Percentiles rank a stretch among this genome's conserved stretches.
Conservation (phyloP, 2,329 filamentous ascomycete species). For the Exophiala aquamarina region DNA sequence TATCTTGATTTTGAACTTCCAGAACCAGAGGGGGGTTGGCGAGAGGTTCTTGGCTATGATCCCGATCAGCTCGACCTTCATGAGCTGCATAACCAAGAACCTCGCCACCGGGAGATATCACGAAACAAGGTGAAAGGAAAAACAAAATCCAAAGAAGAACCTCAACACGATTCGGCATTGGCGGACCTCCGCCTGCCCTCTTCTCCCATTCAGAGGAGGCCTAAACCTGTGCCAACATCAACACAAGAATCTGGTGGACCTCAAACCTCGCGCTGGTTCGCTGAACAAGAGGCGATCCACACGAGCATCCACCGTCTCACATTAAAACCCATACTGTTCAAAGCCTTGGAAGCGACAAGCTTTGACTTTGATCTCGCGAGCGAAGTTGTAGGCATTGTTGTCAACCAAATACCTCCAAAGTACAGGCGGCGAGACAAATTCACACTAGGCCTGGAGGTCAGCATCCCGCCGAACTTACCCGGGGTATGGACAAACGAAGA, state of each 20-base stretch:
- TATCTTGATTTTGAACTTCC: constrained; percentile 25
- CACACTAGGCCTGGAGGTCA: constrained; percentile 35
- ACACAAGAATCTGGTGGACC: not conserved
- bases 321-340: constrained; percentile 12
- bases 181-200: not conserved
- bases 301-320: not conserved
- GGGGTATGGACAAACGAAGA: constrained; percentile 51
- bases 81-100: not conserved
- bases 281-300: constrained; percentile 7
- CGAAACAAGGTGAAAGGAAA: not conserved
- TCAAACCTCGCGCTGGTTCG: constrained; percentile 3
- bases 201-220: not conserved
- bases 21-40: constrained; percentile 30
- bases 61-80: not conserved
- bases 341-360: constrained; percentile 16
- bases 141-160: not conserved
- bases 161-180: not conserved
- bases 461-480: constrained; percentile 41
- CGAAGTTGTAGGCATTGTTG: constrained; percentile 12
- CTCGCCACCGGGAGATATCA: not conserved
- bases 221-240: not conserved
- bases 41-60: constrained; percentile 14
- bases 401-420: constrained; percentile 28
- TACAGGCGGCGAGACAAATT: constrained; percentile 34
- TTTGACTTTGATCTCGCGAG: constrained; percentile 16